Percentiles rank a stretch among this genome's conserved stretches.
Conservation (phyloP, 495 filamentous ascomycete species). For the Aspergillus funiculosus region DNA sequence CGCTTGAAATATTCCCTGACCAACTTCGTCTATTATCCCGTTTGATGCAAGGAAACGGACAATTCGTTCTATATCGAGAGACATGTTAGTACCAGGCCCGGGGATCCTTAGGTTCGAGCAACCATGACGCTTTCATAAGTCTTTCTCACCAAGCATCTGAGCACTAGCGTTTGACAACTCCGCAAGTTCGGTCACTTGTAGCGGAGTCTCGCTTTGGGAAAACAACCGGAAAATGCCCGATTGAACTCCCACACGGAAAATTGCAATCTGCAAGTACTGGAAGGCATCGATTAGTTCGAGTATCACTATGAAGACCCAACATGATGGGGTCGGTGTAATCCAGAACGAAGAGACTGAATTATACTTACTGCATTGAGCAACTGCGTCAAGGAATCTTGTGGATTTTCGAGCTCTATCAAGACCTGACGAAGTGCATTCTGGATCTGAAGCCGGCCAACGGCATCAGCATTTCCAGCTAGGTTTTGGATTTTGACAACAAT, state of each 20-base stretch:
- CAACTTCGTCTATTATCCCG: slow-evolving; percentile 31
- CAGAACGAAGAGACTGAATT: not conserved
- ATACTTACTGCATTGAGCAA: slow-evolving; percentile 20
- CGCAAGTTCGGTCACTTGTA: slow-evolving; percentile 28
- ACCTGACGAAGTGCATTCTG: slow-evolving; percentile 16
- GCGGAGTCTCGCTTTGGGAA: slow-evolving; percentile 18
- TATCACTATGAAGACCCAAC: not conserved
- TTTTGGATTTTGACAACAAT: slow-evolving; percentile 22
- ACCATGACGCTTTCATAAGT: no score
- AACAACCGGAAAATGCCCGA: slow-evolving; percentile 32
- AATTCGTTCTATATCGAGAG: slow-evolving; percentile 30
- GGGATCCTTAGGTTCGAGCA: not conserved
- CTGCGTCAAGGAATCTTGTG: slow-evolving; percentile 17
- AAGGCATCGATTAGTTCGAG: not conserved
- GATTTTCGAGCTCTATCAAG: slow-evolving; percentile 18
- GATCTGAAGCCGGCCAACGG: slow-evolving; percentile 19
- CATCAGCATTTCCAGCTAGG: slow-evolving; percentile 21
- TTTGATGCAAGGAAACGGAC: slow-evolving; percentile 42
- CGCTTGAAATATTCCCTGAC: slow-evolving; percentile 27
- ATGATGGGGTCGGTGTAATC: not conserved
- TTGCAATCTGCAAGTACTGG: slow-evolving; percentile 20
- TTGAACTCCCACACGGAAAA: slow-evolving; percentile 30
- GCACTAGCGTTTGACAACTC: slow-evolving; percentile 25
- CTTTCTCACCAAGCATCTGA: slow-evolving; percentile 26
- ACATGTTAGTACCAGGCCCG: not conserved